Evolutionary conservation across 2,329 filamentous ascomycete species (phyloP).

Genomic region (Xylaria sp.): DNA sequence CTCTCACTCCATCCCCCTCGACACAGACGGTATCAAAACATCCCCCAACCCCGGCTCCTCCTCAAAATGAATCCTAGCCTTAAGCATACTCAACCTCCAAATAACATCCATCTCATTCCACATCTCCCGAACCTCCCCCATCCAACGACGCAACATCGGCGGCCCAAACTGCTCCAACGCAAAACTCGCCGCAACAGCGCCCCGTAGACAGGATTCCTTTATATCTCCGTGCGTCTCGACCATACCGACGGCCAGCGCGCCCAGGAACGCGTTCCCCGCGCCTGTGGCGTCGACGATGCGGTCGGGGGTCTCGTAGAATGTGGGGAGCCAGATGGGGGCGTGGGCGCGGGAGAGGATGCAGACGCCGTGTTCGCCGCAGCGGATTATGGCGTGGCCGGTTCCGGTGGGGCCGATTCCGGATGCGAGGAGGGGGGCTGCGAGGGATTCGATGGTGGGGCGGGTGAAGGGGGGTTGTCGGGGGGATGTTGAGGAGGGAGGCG

Average conservation of each 20-base stretch:
- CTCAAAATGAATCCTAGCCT: background rate
- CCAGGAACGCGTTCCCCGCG: conserved; percentile 13
- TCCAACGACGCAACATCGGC: background rate
- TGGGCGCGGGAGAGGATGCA: background rate
- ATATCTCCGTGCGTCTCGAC: conserved; percentile 3
- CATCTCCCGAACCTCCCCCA: background rate
- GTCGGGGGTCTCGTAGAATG: background rate
- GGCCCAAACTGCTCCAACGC: conserved; percentile 13
- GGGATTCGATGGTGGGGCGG: background rate
- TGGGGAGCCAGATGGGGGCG: conserved; percentile 7
- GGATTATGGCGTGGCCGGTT: conserved; percentile 3
- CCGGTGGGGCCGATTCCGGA: conserved; percentile 1
- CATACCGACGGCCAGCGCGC: conserved; percentile 10
- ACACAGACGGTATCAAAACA: too few species aligned
- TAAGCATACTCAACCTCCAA: conserved; percentile 4
- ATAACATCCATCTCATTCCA: conserved; percentile 9
- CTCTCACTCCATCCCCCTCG: too few species aligned
- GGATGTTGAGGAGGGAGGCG: conserved; percentile 5
- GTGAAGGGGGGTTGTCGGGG: conserved; percentile 1
- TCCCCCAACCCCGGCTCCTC: too few species aligned
- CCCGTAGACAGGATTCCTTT: conserved; percentile 1
- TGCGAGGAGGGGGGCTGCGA: background rate
- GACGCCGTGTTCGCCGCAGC: conserved; percentile 12
- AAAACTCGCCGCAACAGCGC: conserved; percentile 10
- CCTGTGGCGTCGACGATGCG: conserved; percentile 10